Evolutionary conservation across 2,329 filamentous ascomycete species (phyloP).

Genomic region (Macrophomina phaseolina): DNA sequence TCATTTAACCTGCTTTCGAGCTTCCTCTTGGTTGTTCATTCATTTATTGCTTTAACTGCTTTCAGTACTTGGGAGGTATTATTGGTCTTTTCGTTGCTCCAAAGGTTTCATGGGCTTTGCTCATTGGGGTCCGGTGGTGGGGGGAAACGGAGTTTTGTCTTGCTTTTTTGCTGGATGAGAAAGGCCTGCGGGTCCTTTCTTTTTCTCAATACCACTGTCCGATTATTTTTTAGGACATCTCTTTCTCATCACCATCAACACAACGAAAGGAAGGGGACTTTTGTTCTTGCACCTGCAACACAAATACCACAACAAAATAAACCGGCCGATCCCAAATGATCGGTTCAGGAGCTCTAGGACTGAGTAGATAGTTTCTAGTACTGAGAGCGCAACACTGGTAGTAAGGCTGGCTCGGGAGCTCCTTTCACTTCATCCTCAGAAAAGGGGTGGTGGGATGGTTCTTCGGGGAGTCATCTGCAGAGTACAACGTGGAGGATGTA

Average conservation of each 20-base stretch:
- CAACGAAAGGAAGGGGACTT: conserved; percentile 13
- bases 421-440: background rate
- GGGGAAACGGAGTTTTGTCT: conserved; percentile 19
- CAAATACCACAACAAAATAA: conserved; percentile 24
- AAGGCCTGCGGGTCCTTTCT: conserved; percentile 3
- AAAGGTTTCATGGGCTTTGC: background rate
- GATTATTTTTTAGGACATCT: conserved; percentile 21
- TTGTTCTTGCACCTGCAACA: conserved; percentile 14
- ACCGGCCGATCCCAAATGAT: conserved; percentile 8
- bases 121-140: conserved; percentile 18
- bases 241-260: conserved; percentile 14
- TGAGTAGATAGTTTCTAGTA: conserved; percentile 24
- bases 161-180: conserved; percentile 12
- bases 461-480: conserved; percentile 1
- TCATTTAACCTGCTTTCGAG: conserved; percentile 8
- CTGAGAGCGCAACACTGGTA: background rate
- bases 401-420: background rate
- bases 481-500: conserved; percentile 14
- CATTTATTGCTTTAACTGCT: conserved; percentile 7
- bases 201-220: conserved; percentile 18
- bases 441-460: conserved; percentile 1
- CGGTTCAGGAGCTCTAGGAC: background rate
- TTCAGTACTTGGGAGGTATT: conserved; percentile 20
- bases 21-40: conserved; percentile 5
- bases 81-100: conserved; percentile 18